phyloP scores from a whole-genome alignment of 352 stramenopile genomes.

The Phytopythium vexans region DNA sequence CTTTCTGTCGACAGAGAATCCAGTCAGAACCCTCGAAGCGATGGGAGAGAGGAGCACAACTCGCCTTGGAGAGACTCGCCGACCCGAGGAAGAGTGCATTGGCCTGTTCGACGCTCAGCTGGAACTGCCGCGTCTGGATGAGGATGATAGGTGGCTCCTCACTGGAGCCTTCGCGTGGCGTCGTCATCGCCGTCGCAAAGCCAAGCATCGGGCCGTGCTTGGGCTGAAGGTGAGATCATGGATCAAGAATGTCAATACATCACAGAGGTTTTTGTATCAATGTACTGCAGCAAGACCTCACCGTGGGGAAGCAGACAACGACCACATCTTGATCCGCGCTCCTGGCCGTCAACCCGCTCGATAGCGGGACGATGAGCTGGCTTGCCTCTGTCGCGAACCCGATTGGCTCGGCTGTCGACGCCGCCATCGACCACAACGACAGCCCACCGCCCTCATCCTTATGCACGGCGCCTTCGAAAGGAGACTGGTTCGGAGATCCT shows the following conservation, averaged over 20 bases:
- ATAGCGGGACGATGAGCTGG: constrained; percentile 54
- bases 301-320: constrained; percentile 46
- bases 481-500: constrained; percentile 24
- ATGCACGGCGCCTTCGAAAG: constrained; percentile 24
- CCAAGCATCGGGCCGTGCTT: constrained; percentile 39
- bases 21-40: not conserved
- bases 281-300: constrained; percentile 2
- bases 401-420: constrained; percentile 36
- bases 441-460: constrained; percentile 17
- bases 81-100: constrained; percentile 25
- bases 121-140: constrained; percentile 49
- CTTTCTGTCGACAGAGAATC: constrained; percentile 20
- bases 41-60: not conserved
- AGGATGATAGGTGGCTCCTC: constrained; percentile 16
- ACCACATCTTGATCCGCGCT: constrained; percentile 20
- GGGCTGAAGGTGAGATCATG: constrained; percentile 16
- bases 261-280: not conserved
- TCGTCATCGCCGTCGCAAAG: constrained; percentile 33
- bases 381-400: constrained; percentile 28
- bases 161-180: constrained; percentile 1
- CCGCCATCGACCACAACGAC: constrained; percentile 51
- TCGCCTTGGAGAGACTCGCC: not conserved
- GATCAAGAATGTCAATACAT: not conserved
- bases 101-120: constrained; percentile 34
- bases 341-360: constrained; percentile 26